These are phyloP conservation scores for Melaleuca quinquenervia DNA, from an alignment of 345 rosid species.

Conservation along the genomic window DNA sequence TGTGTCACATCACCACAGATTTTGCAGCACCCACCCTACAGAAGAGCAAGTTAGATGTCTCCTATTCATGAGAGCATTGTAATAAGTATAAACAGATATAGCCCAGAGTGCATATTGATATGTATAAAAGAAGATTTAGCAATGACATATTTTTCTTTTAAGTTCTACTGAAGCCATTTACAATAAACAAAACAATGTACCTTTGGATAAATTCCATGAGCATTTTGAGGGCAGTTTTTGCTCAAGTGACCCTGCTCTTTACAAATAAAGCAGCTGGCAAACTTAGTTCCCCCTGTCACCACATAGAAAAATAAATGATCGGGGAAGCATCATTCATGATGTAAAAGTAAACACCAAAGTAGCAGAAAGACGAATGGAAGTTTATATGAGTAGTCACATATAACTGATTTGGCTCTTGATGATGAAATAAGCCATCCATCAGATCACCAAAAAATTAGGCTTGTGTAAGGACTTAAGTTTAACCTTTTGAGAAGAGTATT, in stretches of 20 bases:
- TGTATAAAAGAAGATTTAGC: neutral
- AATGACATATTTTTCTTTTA: neutral
- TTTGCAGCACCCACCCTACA: conserved; percentile 89
- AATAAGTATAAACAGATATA: neutral
- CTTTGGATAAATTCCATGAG: conserved; percentile 92
- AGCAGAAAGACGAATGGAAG: neutral
- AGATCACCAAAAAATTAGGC: neutral
- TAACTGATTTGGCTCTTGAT: neutral
- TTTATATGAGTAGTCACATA: neutral
- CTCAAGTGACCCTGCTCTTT: conserved; percentile 79
- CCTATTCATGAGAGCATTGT: neutral
- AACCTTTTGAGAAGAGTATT: neutral
- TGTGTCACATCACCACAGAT: conserved; percentile 88
- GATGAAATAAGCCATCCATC: neutral
- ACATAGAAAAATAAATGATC: neutral
- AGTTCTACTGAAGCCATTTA: neutral
- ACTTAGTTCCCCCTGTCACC: conserved; percentile 72
- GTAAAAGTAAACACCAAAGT: neutral
- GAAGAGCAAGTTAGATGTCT: neutral
- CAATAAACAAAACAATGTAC: conserved; percentile 14
- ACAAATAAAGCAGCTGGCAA: conserved; percentile 85
- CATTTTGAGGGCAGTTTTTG: conserved; percentile 77
- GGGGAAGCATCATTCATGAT: neutral
- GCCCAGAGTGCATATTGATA: neutral
- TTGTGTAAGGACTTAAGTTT: neutral